Percentiles rank a stretch among this genome's conserved stretches.
Evolutionary conservation across 1,284 basidiomycete genomes (phyloP).

Genomic region (Fomitopsis schrenkii): DNA sequence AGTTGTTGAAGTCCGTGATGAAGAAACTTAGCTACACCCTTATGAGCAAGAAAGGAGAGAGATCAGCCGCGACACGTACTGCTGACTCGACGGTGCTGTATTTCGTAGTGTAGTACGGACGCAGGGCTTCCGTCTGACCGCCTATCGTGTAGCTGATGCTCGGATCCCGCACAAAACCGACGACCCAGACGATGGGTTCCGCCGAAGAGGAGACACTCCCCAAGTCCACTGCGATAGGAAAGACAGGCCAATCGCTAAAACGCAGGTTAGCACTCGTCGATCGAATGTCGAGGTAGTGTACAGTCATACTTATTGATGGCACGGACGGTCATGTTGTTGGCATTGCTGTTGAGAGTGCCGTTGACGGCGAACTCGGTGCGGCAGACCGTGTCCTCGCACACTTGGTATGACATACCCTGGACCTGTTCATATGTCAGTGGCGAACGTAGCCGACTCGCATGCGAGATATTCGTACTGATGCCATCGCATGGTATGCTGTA

Average conservation of each 20-base stretch:
- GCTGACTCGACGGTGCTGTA: constrained; percentile 10
- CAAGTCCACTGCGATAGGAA: constrained; percentile 17
- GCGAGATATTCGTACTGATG: background rate
- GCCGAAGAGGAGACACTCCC: constrained; percentile 15
- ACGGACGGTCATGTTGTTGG: background rate
- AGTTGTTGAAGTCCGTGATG: constrained; percentile 19
- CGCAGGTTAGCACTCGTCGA: background rate
- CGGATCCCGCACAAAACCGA: constrained; percentile 22
- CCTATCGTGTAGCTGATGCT: constrained; percentile 13
- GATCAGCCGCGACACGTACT: constrained; percentile 15
- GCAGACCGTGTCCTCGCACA: background rate
- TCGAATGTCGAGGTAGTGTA: background rate
- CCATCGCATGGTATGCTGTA: background rate
- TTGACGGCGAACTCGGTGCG: background rate
- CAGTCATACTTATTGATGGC: background rate
- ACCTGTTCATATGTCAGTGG: background rate
- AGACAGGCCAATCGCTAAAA: constrained; percentile 14
- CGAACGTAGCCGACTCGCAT: no score
- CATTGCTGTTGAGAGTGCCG: background rate
- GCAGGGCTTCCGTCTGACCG: constrained; percentile 17
- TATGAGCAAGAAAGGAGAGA: background rate
- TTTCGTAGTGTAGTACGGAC: constrained; percentile 20
- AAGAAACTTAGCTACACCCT: constrained; percentile 9
- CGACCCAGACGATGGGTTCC: constrained; percentile 17
- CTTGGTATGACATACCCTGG: background rate